A percentile compares a stretch with the other conserved stretches of the same genome.
Evolutionary conservation across 2,329 filamentous ascomycete genomes (phyloP).

Genomic region (Amauroascus niger): DNA sequence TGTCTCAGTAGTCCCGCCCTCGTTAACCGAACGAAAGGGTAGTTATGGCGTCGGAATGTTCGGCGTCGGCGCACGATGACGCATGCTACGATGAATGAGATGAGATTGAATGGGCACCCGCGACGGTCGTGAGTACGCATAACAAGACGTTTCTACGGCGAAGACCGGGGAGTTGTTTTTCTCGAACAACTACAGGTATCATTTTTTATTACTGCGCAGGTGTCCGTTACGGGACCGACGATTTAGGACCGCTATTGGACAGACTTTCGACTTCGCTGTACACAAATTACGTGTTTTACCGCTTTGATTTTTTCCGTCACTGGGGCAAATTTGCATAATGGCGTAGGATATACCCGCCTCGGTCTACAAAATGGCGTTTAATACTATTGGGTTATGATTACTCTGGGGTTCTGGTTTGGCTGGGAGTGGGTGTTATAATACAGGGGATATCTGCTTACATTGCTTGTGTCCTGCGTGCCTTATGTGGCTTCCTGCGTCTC

Average conservation of each 20-base stretch:
- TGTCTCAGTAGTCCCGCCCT: conserved; percentile 32
- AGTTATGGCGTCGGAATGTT: conserved; percentile 39
- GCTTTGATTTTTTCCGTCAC: conserved; percentile 15
- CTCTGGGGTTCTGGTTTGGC: conserved; percentile 4
- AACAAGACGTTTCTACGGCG: conserved; percentile 7
- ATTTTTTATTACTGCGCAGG: neutral
- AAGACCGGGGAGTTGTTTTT: neutral
- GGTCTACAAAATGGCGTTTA: conserved; percentile 18
- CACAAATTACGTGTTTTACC: conserved; percentile 20
- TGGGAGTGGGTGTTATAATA: conserved; percentile 6
- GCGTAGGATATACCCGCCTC: conserved; percentile 43
- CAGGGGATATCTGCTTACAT: neutral
- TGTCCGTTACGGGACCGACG: conserved; percentile 7
- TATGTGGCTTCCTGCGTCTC: neutral
- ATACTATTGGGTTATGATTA: conserved; percentile 9
- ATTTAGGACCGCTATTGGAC: conserved; percentile 10
- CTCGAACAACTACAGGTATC: neutral
- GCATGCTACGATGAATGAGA: conserved; percentile 11
- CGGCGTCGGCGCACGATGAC: conserved; percentile 37
- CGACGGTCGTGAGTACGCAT: neutral
- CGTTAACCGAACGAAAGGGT: conserved; percentile 32
- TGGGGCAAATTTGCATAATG: conserved; percentile 33
- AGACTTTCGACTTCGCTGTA: conserved; percentile 15
- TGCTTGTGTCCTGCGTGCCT: neutral
- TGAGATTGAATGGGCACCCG: neutral